Evolutionary conservation across 2,329 filamentous ascomycete species (phyloP).

Genomic region (Beauveria sp.): DNA sequence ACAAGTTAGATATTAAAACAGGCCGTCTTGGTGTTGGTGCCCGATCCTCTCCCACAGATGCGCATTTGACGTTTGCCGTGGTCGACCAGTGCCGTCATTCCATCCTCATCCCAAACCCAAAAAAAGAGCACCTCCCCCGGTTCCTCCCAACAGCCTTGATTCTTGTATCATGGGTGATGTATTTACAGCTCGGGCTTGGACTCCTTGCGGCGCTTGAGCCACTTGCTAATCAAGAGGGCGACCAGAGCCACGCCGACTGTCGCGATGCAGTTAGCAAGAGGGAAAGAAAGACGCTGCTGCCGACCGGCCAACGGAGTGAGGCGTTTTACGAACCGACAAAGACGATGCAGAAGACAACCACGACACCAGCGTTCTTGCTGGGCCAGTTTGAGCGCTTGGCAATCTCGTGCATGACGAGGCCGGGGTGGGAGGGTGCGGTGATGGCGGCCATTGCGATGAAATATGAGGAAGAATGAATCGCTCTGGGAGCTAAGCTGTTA

Average conservation of each 20-base stretch:
- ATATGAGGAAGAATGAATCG: conserved; percentile 13
- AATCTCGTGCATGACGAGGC: conserved; percentile 30
- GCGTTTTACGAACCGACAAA: conserved; percentile 27
- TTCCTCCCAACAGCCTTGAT: not conserved
- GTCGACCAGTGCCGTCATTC: not conserved
- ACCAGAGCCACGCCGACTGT: conserved; percentile 27
- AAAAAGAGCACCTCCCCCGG: not conserved
- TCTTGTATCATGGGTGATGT: not conserved
- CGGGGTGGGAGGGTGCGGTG: conserved; percentile 30
- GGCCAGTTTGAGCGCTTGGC: conserved; percentile 33
- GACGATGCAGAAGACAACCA: conserved; percentile 37
- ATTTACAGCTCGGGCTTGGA: conserved; percentile 22
- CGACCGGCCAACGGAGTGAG: no score
- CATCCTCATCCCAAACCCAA: not conserved
- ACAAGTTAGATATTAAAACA: not conserved
- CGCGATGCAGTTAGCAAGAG: not conserved
- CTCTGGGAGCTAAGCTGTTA: not conserved
- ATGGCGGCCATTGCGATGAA: conserved; percentile 34
- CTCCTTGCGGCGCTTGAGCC: conserved; percentile 25
- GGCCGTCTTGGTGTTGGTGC: not conserved
- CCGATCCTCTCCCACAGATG: not conserved
- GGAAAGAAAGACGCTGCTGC: not conserved
- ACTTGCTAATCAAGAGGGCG: conserved; percentile 25
- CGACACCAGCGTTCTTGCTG: conserved; percentile 29
- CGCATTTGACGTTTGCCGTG: not conserved